Evolutionary conservation across 1,284 basidiomycete genomes (phyloP).

Genomic region (Xanthoconium separans): DNA sequence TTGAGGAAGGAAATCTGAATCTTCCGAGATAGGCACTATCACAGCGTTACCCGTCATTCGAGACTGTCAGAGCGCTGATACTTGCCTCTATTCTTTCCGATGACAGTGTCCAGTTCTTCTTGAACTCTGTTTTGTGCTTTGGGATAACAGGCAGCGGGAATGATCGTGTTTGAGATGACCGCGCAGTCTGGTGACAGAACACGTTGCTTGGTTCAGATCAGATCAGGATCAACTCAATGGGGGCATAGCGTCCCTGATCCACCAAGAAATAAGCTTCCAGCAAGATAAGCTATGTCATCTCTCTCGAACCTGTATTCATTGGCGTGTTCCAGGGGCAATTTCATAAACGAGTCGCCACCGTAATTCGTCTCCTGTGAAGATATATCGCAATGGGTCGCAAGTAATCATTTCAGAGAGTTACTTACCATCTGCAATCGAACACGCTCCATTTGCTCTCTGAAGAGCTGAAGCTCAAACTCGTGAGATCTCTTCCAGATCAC

Average conservation of each 20-base stretch:
- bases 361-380: conserved; percentile 22
- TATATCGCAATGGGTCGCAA: not conserved
- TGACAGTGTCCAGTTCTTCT: conserved; percentile 56
- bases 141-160: conserved; percentile 64
- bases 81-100: conserved; percentile 51
- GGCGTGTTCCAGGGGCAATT: conserved; percentile 53
- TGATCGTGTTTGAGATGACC: conserved; percentile 55
- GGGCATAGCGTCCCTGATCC: conserved; percentile 52
- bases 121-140: conserved; percentile 55
- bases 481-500: conserved; percentile 40
- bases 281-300: conserved; percentile 58
- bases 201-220: not conserved
- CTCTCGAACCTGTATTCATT: conserved; percentile 46
- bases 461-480: conserved; percentile 53
- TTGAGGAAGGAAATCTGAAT: conserved; percentile 49
- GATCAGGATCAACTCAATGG: not conserved
- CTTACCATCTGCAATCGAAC: conserved; percentile 47
- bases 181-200: conserved; percentile 40
- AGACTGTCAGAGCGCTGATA: not conserved
- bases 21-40: conserved; percentile 49
- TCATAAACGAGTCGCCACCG: conserved; percentile 48
- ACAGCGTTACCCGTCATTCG: not conserved
- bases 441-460: conserved; percentile 45
- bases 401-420: not conserved
- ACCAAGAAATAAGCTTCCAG: conserved; percentile 45